Conservation (phyloP, 768 basidiomycete species). For the Candolleomyces efflorescens region DNA sequence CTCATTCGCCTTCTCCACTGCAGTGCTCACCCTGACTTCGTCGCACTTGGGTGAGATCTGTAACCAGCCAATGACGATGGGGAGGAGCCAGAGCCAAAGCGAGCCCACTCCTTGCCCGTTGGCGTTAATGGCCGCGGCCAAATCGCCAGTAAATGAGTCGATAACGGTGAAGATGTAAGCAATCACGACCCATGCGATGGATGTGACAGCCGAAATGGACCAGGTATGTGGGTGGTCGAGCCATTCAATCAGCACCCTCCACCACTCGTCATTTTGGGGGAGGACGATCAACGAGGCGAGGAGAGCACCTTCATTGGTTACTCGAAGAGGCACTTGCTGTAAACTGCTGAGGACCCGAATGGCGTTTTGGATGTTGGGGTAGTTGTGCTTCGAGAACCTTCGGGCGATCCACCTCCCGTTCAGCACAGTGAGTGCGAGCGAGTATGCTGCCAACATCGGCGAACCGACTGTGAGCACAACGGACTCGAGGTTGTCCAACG, state of each 20-base stretch:
- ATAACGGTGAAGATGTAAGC: slow-evolving; percentile 38
- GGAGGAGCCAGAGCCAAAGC: slow-evolving; percentile 41
- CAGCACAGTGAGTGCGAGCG: slow-evolving; percentile 37
- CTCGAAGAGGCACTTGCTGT: slow-evolving; percentile 36
- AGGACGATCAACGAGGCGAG: slow-evolving; percentile 19
- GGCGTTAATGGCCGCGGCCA: slow-evolving; percentile 17
- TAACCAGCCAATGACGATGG: slow-evolving; percentile 38
- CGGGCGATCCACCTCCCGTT: slow-evolving; percentile 39
- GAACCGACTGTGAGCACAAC: slow-evolving; percentile 41
- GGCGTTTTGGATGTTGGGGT: slow-evolving; percentile 27
- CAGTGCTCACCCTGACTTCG: slow-evolving; percentile 23
- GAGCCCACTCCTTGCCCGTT: slow-evolving; percentile 36
- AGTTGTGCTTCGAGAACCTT: slow-evolving; percentile 23
- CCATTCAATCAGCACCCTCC: slow-evolving; percentile 26
- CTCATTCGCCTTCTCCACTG: slow-evolving; percentile 24
- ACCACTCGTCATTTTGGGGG: slow-evolving; percentile 39
- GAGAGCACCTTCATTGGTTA: slow-evolving; percentile 21
- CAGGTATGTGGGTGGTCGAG: slow-evolving; percentile 31
- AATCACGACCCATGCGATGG: slow-evolving; percentile 40
- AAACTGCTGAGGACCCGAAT: slow-evolving; percentile 32
- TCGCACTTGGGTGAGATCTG: slow-evolving; percentile 38
- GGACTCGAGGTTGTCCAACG: slow-evolving; percentile 37
- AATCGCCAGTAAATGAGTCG: slow-evolving; percentile 25
- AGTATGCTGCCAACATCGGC: slow-evolving; percentile 41
- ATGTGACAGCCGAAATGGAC: slow-evolving; percentile 33